These are phyloP conservation scores for Apodospora peruviana DNA, from an alignment of 495 filamentous ascomycete genomes.

Conservation along the genomic window DNA sequence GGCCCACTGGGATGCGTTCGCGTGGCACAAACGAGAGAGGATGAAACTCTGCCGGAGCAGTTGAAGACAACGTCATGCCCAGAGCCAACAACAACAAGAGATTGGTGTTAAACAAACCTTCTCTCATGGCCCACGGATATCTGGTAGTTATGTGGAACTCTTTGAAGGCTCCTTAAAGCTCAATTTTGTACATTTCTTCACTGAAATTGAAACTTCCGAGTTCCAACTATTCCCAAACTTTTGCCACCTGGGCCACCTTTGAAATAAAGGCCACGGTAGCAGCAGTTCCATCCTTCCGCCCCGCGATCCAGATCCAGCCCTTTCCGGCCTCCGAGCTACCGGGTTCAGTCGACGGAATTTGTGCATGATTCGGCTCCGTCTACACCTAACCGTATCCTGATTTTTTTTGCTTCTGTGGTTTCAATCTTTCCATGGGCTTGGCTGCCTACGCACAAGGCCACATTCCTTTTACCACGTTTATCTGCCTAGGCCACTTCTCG, in stretches of 20 bases:
- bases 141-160: no score
- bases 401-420: not conserved
- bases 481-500: not conserved
- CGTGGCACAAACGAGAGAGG: no score
- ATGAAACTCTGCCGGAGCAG: no score
- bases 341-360: not conserved
- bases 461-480: not conserved
- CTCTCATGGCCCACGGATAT: no score
- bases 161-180: no score
- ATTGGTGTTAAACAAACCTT: no score
- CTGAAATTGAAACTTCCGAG: no score
- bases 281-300: not conserved
- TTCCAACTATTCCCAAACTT: no score
- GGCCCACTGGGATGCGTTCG: no score
- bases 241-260: not conserved
- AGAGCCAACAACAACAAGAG: no score
- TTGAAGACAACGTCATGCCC: no score
- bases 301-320: not conserved
- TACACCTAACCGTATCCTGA: not conserved
- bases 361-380: not conserved
- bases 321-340: not conserved
- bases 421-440: not conserved
- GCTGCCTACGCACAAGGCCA: not conserved
- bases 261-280: conserved; percentile 10
- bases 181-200: no score